phyloP scores from a whole-genome alignment of 1,139 yeast species.

The Magnusiomyces tetraspermus region DNA sequence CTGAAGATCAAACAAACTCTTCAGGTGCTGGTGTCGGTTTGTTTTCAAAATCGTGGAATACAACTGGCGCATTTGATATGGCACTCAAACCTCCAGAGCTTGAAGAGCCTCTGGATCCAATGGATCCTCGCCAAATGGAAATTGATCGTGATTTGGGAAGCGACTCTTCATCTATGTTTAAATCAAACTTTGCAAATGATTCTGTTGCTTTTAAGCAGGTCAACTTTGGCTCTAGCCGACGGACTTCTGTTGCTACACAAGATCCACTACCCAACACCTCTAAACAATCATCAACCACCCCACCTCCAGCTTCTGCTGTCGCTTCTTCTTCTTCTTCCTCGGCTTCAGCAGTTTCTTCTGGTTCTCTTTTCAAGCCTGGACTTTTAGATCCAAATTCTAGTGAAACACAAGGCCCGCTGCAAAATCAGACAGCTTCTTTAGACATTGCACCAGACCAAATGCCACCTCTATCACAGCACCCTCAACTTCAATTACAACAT shows the following conservation, averaged over 20 bases:
- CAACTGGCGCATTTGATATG: constrained; percentile 13
- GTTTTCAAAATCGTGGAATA: constrained; percentile 17
- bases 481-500: too few species aligned
- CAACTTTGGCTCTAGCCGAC: constrained; percentile 1
- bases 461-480: too few species aligned
- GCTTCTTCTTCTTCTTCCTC: not conserved
- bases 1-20: constrained; percentile 3
- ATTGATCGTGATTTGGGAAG: not conserved
- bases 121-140: constrained; percentile 1
- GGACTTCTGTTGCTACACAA: constrained; percentile 1
- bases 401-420: too few species aligned
- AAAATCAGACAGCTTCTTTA: too few species aligned
- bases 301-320: not conserved
- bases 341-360: not conserved
- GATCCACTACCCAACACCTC: not conserved
- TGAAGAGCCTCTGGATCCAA: constrained; percentile 10
- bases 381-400: too few species aligned
- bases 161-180: not conserved
- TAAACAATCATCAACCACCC: not conserved
- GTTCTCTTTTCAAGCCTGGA: too few species aligned
- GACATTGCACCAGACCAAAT: too few species aligned
- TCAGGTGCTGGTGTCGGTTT: constrained; percentile 11
- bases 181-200: not conserved
- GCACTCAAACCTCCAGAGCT: constrained; percentile 10
- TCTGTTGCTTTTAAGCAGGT: not conserved